Base-by-base conservation (phyloP, 1,284 basidiomycete species). In the Spongispora temasekensis region DNA sequence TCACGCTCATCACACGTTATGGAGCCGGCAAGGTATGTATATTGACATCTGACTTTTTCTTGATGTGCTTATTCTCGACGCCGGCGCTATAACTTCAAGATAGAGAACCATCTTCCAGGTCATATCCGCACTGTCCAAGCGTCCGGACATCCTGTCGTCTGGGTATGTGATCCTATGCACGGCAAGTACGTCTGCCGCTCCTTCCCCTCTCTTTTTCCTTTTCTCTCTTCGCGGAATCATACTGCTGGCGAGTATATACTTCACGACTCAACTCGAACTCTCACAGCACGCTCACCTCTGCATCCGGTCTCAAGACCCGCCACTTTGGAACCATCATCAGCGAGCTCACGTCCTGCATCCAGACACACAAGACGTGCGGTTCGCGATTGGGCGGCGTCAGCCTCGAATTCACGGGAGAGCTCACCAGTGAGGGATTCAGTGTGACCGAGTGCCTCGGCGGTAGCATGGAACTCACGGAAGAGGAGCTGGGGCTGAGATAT, bases 121-220 rank as follows among this genome's bases (percentile, higher is more conserved):
- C 94, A 98, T 72, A 97, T 99, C 72, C 77, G 79, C n/a, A 90
- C 89, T 1, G 94, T 99, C 17, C 87, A 91, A 70, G 69, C 77
- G 57, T 92, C 93, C 2, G 84, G 85, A 1, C 95, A 98, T 72
- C 89, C 91, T 4, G 94, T 98, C 2, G 88, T 91, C 28, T 97
- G 95, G 91, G 86, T 97, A 57, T 97, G 94, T 71, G 97, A 99
- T 77, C 95, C 97, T 2, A 98, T 98, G 97, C 94, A 97, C 68
- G 94, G 94, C 78, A 95, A 95, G 91, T 92, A 68, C 64, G 90
- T 79, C 58, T 58, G 58, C 50, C 53, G 25, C 10, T 3, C n/a
- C 10, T 23, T 17, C 12, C 30, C 27, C 25, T 9, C 25, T 56
- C 12, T 15, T 34, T 28, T 15, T 21, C 46, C 23, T 21, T 28